phyloP scores from a whole-genome alignment of 768 basidiomycete species.

The Calocera cornea region DNA sequence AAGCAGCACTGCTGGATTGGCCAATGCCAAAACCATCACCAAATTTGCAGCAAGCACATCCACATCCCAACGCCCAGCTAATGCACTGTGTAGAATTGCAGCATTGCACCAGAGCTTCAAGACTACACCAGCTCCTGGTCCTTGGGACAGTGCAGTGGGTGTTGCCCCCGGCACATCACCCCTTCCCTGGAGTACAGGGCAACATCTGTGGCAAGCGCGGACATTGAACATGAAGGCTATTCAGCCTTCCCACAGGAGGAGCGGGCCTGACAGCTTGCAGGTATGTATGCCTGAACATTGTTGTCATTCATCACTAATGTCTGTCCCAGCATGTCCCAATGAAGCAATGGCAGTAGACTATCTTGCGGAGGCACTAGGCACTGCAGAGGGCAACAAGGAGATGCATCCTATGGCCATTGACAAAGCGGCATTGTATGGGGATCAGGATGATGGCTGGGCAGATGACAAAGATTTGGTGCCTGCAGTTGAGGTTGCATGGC shows the following conservation, averaged over 20 bases:
- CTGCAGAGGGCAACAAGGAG: background rate
- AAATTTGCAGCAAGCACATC: background rate
- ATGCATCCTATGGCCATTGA: background rate
- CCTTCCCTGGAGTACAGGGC: background rate
- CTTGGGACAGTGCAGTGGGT: background rate
- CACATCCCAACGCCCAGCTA: background rate
- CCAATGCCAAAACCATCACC: background rate
- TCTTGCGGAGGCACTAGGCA: background rate
- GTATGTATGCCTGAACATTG: background rate
- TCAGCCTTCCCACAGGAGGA: background rate
- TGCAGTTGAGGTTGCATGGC: no score
- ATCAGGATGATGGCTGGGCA: no score
- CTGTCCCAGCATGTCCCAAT: background rate
- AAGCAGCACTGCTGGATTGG: background rate
- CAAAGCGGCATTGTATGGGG: no score
- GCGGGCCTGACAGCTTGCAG: background rate
- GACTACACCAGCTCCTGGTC: background rate
- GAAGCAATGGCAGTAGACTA: background rate
- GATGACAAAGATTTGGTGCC: no score
- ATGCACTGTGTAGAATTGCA: background rate
- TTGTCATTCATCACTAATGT: background rate
- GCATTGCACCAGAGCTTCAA: background rate
- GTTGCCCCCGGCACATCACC: background rate
- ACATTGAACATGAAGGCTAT: background rate
- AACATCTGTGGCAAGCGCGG: background rate